Percentiles rank a stretch among this genome's conserved stretches.
These are phyloP conservation scores for Sphagnum contortum DNA, from an alignment of 225 moss, liverwort and hornwort genomes.

Conservation along the genomic window DNA sequence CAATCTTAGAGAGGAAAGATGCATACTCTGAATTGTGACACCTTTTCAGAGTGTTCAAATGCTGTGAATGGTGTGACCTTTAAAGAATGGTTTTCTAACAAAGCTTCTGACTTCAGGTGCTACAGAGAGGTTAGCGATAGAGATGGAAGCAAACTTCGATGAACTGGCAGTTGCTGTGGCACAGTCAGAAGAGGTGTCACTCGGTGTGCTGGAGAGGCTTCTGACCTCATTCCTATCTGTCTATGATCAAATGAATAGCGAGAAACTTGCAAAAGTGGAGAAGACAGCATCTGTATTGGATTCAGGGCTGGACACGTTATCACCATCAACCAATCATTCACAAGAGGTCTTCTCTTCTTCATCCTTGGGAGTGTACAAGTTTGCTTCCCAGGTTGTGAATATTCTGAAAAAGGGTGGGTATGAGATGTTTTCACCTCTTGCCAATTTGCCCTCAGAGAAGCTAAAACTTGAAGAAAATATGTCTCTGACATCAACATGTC, in stretches of 20 bases:
- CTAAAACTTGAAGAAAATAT: constrained; percentile 43
- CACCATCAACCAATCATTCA: constrained; percentile 13
- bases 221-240: constrained; percentile 60
- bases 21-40: too few species aligned
- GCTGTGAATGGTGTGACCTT: too few species aligned
- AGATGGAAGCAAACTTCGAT: constrained; percentile 65
- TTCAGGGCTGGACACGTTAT: constrained; percentile 15
- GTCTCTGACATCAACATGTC: constrained; percentile 64
- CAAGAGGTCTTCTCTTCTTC: constrained; percentile 29
- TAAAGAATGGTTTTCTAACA: too few species aligned
- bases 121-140: constrained; percentile 41
- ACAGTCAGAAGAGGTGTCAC: constrained; percentile 51
- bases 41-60: too few species aligned
- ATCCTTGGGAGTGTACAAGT: constrained; percentile 46
- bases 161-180: constrained; percentile 59
- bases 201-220: constrained; percentile 60
- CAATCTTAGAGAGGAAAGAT: too few species aligned
- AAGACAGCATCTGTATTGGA: constrained; percentile 13
- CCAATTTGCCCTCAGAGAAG: constrained; percentile 38
- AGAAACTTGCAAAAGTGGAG: constrained; percentile 49
- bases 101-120: constrained; percentile 11
- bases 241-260: constrained; percentile 56
- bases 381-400: constrained; percentile 67
- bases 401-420: constrained; percentile 71
- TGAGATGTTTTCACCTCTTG: constrained; percentile 61